Evolutionary conservation across 768 basidiomycete species (phyloP).

Genomic region (Lentinula raphanica): DNA sequence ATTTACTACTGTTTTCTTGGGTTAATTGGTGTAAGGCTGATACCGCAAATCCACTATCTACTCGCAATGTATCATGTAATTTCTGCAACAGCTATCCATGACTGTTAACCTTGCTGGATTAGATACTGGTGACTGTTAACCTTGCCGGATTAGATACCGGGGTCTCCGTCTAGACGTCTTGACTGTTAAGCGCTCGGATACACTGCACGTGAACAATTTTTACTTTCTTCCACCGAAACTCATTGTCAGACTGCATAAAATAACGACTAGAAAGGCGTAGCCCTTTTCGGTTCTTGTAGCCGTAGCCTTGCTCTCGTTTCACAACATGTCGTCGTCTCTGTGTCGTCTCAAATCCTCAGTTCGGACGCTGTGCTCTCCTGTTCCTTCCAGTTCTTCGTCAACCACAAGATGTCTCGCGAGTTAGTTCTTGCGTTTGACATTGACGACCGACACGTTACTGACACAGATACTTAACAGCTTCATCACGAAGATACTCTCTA

Average conservation of each 20-base stretch:
- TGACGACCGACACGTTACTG: neutral
- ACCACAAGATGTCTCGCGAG: neutral
- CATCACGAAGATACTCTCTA: constrained; percentile 1
- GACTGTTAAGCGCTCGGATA: too few species aligned
- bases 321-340: neutral
- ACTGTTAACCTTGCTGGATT: too few species aligned
- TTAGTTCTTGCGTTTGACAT: neutral
- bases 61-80: neutral
- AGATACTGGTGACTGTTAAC: too few species aligned
- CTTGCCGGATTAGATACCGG: too few species aligned
- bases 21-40: neutral
- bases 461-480: neutral
- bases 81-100: neutral
- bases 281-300: neutral
- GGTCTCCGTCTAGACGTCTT: too few species aligned
- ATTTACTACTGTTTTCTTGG: neutral
- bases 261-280: neutral
- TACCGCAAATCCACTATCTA: neutral
- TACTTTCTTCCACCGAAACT: neutral
- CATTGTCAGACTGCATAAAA: neutral
- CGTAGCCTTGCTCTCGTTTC: neutral
- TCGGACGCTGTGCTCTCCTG: neutral
- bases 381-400: constrained; percentile 5
- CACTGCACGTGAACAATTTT: neutral
- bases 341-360: constrained; percentile 2